Conservation (phyloP, 2,329 filamentous ascomycete genomes). For the Scorias spongiosa region DNA sequence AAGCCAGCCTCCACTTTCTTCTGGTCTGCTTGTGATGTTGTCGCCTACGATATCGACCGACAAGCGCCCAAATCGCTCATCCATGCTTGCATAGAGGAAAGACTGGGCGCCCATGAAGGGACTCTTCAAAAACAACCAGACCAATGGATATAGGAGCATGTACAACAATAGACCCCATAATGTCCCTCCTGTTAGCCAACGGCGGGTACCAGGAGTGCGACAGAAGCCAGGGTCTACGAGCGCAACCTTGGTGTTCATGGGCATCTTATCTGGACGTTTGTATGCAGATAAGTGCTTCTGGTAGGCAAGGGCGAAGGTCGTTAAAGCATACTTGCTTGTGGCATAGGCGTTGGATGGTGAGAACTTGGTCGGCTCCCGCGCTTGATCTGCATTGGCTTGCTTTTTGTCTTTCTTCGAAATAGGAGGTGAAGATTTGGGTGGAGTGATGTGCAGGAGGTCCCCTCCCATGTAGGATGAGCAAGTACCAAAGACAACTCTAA, state of each 20-base stretch:
- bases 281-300: slow-evolving; percentile 84
- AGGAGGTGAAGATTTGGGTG: slow-evolving; percentile 10
- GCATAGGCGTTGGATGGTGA: slow-evolving; percentile 32
- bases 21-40: neutral
- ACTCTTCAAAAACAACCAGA: slow-evolving; percentile 81
- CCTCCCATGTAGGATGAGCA: slow-evolving; percentile 80
- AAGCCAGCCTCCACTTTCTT: slow-evolving; percentile 44
- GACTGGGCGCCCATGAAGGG: slow-evolving; percentile 72
- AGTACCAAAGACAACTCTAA: slow-evolving; percentile 71
- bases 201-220: slow-evolving; percentile 72
- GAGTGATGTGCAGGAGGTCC: slow-evolving; percentile 43
- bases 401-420: slow-evolving; percentile 38
- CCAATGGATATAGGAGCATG: slow-evolving; percentile 59
- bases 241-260: slow-evolving; percentile 68
- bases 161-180: slow-evolving; percentile 68
- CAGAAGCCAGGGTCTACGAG: slow-evolving; percentile 76
- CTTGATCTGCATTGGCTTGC: slow-evolving; percentile 37
- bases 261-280: slow-evolving; percentile 66
- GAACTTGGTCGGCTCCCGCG: slow-evolving; percentile 21
- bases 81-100: slow-evolving; percentile 74
- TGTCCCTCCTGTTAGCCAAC: slow-evolving; percentile 75
- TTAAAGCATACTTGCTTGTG: slow-evolving; percentile 53
- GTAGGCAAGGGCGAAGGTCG: slow-evolving; percentile 77
- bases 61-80: slow-evolving; percentile 46
- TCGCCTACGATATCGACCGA: slow-evolving; percentile 19